Conservation (phyloP, 192 early-diverging fungal genomes). For the Linnemannia zychae region DNA sequence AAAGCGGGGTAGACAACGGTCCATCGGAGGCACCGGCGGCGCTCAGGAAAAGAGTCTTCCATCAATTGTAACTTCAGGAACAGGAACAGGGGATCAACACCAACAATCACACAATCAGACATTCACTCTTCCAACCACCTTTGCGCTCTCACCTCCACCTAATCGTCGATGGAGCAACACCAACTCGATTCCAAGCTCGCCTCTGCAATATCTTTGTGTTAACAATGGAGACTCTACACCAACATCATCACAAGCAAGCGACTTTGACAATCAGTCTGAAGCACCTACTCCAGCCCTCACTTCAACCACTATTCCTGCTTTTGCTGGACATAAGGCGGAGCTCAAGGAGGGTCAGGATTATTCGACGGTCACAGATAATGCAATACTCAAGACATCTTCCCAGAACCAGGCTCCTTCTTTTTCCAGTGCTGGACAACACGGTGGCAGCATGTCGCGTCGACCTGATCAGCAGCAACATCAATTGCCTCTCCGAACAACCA, state of each 20-base stretch:
- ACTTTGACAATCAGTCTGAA: background rate
- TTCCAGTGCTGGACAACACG: background rate
- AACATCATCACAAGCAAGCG: background rate
- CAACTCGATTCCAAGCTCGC: conserved; percentile 17
- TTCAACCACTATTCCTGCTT: background rate
- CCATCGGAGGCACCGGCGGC: background rate
- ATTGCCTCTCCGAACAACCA: conserved; percentile 27
- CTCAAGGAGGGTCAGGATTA: background rate
- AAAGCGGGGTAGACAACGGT: background rate
- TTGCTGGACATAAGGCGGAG: background rate
- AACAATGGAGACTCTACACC: conserved; percentile 7
- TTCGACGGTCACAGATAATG: background rate
- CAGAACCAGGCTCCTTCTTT: background rate
- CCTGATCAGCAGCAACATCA: conserved; percentile 3
- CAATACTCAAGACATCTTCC: background rate
- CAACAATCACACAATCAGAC: background rate
- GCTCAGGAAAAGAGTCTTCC: conserved; percentile 12
- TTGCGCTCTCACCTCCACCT: conserved; percentile 11
- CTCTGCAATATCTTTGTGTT: conserved; percentile 32
- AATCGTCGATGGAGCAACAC: background rate
- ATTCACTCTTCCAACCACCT: background rate
- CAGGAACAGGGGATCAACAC: background rate
- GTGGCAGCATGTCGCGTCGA: background rate
- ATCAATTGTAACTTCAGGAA: conserved; percentile 2
- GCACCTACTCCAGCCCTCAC: background rate